phyloP scores from a whole-genome alignment of 176 grass and related monocot genomes.

The Oryza glaberrima region DNA sequence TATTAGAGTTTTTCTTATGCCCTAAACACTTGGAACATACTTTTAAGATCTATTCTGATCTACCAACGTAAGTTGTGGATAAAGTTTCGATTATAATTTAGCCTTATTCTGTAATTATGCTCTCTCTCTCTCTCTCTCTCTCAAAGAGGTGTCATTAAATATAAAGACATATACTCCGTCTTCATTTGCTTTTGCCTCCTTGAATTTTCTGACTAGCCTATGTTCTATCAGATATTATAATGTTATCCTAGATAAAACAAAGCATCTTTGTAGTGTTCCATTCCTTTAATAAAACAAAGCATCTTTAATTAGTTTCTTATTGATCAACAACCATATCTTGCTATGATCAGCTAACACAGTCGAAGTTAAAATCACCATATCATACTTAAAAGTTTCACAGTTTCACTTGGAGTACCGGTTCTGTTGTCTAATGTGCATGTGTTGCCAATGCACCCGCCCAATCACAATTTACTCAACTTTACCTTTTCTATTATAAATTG shows the following conservation, averaged over 20 bases:
- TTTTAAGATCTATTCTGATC: conserved; percentile 53
- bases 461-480: conserved; percentile 35
- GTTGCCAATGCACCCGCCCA: conserved; percentile 15
- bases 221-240: conserved; percentile 37
- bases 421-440: conserved; percentile 17
- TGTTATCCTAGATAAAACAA: conserved; percentile 36
- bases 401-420: conserved; percentile 2
- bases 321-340: neutral
- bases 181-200: conserved; percentile 36
- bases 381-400: conserved; percentile 13
- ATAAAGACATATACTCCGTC: conserved; percentile 24
- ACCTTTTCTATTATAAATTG: conserved; percentile 20
- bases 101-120: conserved; percentile 15
- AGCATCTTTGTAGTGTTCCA: conserved; percentile 5
- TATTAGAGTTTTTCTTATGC: conserved; percentile 34
- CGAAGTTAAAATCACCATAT: conserved; percentile 26
- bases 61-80: conserved; percentile 26
- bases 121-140: neutral
- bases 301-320: conserved; percentile 18
- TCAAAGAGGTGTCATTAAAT: conserved; percentile 29
- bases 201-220: conserved; percentile 2
- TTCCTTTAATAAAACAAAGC: conserved; percentile 27
- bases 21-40: conserved; percentile 27
- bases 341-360: conserved; percentile 1
- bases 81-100: conserved; percentile 29